Evolutionary conservation across 164 flowering plant genomes (phyloP), one percentile per base, ranked within the genome.

Genomic region (Vitis amurensis): DNA sequence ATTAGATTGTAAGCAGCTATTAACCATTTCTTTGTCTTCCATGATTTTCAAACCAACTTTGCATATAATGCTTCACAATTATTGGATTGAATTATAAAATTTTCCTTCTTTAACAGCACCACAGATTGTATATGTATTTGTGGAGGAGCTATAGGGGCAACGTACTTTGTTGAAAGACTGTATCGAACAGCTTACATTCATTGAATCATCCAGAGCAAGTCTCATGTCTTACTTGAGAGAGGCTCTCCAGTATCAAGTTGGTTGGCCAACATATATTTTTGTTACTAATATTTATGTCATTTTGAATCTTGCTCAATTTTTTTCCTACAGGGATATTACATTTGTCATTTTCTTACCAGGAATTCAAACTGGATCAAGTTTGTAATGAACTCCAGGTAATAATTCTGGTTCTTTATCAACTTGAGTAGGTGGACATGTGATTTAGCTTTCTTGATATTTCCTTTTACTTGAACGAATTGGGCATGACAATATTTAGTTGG

Each of bases 161-260:
- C 84, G 86, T 80, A 77, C 81, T 59, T 59, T 81, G 47, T 74
- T 90, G 68, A 84, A 81, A 71, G 93, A 86, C 50, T 87, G 93
- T 72, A 83, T 91, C 72, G 89, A 85, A 64, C 93, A 91, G 68
- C 82, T 95, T 64, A 72, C 79, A 62, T 71, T 78, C 31, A 73
- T 84, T 67, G 97, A 91, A 78, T 82, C 91, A 70, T 85, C 92
- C 7, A 85, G 94, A 70, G 84, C 83, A 72, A 85, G 64, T 64
- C 97, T 95, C 70, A 83, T 93, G 17, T 80, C 89, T 70, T 78
- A 79, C 73, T 72, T 95, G 65, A 87, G 88, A 70, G 93, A 88
- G 69, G 94, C 97, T 79, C 82, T 93, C 19, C 88, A 85, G 59
- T 98, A 95, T 78, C 91, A 93, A 98, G 99, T 95, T 71, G 13